Base-by-base conservation (phyloP, 768 basidiomycete species). In the Hydnum rufescens region DNA sequence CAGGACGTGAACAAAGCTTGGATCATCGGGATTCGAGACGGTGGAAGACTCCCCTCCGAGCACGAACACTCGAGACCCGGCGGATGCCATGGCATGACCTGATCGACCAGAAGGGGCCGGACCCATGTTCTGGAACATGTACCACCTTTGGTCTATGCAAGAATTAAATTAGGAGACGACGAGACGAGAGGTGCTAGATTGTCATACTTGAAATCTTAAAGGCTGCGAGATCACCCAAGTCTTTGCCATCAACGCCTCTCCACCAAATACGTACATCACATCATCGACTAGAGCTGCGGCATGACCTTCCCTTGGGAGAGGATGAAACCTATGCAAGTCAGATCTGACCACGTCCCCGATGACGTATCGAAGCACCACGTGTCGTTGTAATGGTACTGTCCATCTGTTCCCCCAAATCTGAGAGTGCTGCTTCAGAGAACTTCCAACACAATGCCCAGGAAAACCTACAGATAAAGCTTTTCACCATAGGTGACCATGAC, bases 71-170 rank as follows among this genome's bases (percentile, higher is more conserved):
- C 80, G 76, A 47, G 80, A 74, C 29, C 86, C 88, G 62, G 84
- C 80, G 8, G 87, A 79, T 4, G 92, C 88, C 90, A 99, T 93
- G n/a, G 93, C 86, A 66, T 99, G 95, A 1, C 95, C 95, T 5
- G 88, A 92, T 49, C 95, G 75, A 2, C 88, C 86, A 36, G 73
- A 80, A 0, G 95, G 95, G 16, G 87, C 76, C 18, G 93, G 93
- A 0, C 95, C 95, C 95, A 99, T 99, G 62, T 96, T 95, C 66
- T 96, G 90, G 71, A 99, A 99, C 88, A 92, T 97, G 68, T 92
- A 99, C 95, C 95, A 99, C 59, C 95, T 74, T 61, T 89, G 86
- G 65, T 90, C 93, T 96, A 63, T 29, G 52, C 55, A 54, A 51
- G 51, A 47, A 51, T 6, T 28, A 22, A 18, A 6, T 25, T 39